Evolutionary conservation across 352 stramenopile species (phyloP).

Genomic region (Phytophthora sansomeana): DNA sequence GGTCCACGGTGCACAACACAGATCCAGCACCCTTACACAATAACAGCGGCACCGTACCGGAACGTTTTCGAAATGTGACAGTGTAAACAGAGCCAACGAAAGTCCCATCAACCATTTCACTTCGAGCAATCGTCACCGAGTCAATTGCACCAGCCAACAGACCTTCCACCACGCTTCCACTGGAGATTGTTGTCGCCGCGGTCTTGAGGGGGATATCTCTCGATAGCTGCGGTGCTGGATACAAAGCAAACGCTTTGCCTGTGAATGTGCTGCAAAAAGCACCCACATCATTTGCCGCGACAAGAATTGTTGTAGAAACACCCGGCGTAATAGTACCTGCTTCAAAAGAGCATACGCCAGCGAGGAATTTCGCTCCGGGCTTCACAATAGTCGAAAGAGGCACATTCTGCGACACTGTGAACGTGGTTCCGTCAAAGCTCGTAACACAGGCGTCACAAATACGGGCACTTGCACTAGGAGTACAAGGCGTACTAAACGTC

Average conservation of each 20-base stretch:
- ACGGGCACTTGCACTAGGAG: constrained; percentile 27
- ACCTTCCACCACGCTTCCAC: constrained; percentile 46
- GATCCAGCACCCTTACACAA: constrained; percentile 47
- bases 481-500: constrained; percentile 67
- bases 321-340: constrained; percentile 30
- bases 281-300: constrained; percentile 57
- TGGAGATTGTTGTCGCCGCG: constrained; percentile 41
- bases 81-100: constrained; percentile 74
- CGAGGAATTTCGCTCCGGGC: constrained; percentile 47
- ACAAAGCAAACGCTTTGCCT: constrained; percentile 49
- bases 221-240: constrained; percentile 58
- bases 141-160: constrained; percentile 62
- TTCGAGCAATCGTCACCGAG: constrained; percentile 54
- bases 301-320: constrained; percentile 38
- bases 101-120: constrained; percentile 38
- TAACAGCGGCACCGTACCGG: constrained; percentile 65
- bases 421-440: constrained; percentile 64
- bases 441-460: constrained; percentile 74
- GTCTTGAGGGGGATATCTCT: constrained; percentile 57
- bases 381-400: neutral
- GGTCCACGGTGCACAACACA: constrained; percentile 42
- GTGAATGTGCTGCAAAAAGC: constrained; percentile 61
- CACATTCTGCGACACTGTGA: constrained; percentile 44
- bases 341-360: constrained; percentile 68
- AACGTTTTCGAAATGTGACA: constrained; percentile 70